These are phyloP conservation scores for Bipolaris sorokiniana DNA, from an alignment of 2,329 filamentous ascomycete genomes.

Conservation along the genomic window DNA sequence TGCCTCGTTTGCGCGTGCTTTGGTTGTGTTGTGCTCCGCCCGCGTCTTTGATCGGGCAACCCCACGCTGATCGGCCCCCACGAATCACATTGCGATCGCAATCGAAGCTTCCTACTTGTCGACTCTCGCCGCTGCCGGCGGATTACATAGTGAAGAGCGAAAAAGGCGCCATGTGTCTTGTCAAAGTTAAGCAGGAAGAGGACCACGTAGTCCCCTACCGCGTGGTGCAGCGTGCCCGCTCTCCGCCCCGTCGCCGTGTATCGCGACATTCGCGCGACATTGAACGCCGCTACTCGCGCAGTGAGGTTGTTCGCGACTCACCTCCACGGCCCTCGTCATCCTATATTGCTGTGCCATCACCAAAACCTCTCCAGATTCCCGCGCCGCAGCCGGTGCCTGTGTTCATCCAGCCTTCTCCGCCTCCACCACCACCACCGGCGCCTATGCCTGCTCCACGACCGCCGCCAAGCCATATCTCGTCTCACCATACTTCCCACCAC, in stretches of 20 bases:
- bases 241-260: conserved; percentile 39
- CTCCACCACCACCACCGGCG: conserved; percentile 39
- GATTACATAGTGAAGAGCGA: conserved; percentile 4
- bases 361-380: conserved; percentile 44
- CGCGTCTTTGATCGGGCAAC: conserved; percentile 15
- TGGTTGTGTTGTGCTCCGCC: conserved; percentile 15
- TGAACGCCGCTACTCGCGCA: conserved; percentile 40
- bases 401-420: conserved; percentile 47
- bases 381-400: conserved; percentile 51
- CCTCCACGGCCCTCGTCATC: conserved; percentile 35
- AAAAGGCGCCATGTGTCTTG: conserved; percentile 52
- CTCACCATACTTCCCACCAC: conserved; percentile 23
- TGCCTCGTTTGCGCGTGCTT: conserved; percentile 5
- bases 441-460: conserved; percentile 39
- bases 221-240: conserved; percentile 38
- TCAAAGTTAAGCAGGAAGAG: conserved; percentile 55
- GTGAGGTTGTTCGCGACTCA: conserved; percentile 37
- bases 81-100: conserved; percentile 46
- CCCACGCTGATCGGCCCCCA: conserved; percentile 35
- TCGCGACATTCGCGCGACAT: conserved; percentile 28
- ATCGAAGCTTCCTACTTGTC: conserved; percentile 14
- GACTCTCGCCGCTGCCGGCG: conserved; percentile 1
- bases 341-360: conserved; percentile 43
- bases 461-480: conserved; percentile 27
- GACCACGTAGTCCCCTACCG: conserved; percentile 52